These are phyloP conservation scores for Malassezia yamatoensis DNA, from an alignment of 1,284 basidiomycete genomes.

Conservation along the genomic window DNA sequence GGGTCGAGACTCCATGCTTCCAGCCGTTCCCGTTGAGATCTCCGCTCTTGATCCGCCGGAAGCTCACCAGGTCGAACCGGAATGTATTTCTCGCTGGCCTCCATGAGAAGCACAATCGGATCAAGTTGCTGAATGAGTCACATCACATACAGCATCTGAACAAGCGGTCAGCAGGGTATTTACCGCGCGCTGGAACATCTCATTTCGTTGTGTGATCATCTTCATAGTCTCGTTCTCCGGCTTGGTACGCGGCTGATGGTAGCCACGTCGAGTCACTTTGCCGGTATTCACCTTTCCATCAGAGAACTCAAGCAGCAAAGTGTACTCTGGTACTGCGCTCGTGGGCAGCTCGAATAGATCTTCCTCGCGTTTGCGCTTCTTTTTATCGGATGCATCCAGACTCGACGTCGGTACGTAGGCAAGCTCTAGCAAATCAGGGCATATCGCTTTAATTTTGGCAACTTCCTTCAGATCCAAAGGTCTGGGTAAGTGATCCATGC, in stretches of 20 bases:
- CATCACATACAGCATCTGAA: slow-evolving; percentile 17
- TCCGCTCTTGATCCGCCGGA: slow-evolving; percentile 18
- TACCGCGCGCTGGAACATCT: slow-evolving; percentile 42
- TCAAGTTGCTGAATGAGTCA: slow-evolving; percentile 24
- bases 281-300: slow-evolving; percentile 16
- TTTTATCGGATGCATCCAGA: slow-evolving; percentile 37
- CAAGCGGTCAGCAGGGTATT: slow-evolving; percentile 38
- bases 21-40: slow-evolving; percentile 35
- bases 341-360: slow-evolving; percentile 26
- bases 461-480: slow-evolving; percentile 68
- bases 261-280: slow-evolving; percentile 21
- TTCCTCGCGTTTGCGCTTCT: slow-evolving; percentile 20
- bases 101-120: slow-evolving; percentile 33
- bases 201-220: slow-evolving; percentile 37
- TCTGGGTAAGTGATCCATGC: slow-evolving; percentile 49
- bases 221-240: neutral
- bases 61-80: slow-evolving; percentile 32
- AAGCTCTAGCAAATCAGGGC: slow-evolving; percentile 71
- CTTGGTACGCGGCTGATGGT: slow-evolving; percentile 25
- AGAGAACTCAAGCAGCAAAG: slow-evolving; percentile 18
- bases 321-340: slow-evolving; percentile 2
- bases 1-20: slow-evolving; percentile 34
- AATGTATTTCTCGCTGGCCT: slow-evolving; percentile 37
- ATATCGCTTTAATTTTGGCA: slow-evolving; percentile 76
- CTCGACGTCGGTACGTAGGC: slow-evolving; percentile 57